Evolutionary conservation across 2,329 filamentous ascomycete genomes (phyloP).

Genomic region (Byssothecium circinans): DNA sequence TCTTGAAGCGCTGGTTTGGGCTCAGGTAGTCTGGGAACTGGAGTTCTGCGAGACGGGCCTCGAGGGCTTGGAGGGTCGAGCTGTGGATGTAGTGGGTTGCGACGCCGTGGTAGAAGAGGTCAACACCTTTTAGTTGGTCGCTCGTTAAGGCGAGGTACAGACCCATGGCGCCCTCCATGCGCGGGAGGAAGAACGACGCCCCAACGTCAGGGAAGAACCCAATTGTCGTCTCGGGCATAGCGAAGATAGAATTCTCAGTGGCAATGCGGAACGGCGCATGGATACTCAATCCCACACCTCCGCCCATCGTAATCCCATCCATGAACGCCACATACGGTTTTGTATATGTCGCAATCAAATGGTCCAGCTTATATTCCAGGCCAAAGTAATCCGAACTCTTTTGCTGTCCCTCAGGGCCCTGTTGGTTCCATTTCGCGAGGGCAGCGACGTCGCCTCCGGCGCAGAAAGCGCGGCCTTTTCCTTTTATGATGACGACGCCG

Average conservation of each 20-base stretch:
- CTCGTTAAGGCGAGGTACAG: constrained; percentile 94
- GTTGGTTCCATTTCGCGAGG: constrained; percentile 72
- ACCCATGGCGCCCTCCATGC: constrained; percentile 82
- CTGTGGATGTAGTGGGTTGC: constrained; percentile 97
- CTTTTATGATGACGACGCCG: constrained; percentile 90
- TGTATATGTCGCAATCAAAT: constrained; percentile 87
- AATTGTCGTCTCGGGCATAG: constrained; percentile 98
- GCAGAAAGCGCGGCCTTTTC: constrained; percentile 84
- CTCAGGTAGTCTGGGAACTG: constrained; percentile 78
- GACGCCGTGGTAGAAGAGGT: constrained; percentile 87
- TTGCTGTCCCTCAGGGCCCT: constrained; percentile 69
- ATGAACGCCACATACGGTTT: constrained; percentile 96
- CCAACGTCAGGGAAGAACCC: constrained; percentile 99
- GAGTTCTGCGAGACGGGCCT: constrained; percentile 84
- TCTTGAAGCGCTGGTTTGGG: constrained; percentile 63
- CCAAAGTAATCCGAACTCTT: constrained; percentile 84
- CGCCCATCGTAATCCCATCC: constrained; percentile 98
- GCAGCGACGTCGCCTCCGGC: constrained; percentile 87
- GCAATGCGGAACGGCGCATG: constrained; percentile 97
- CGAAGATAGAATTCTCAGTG: constrained; percentile 91
- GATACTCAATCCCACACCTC: constrained; percentile 88
- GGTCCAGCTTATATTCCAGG: constrained; percentile 94
- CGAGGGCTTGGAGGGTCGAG: constrained; percentile 76
- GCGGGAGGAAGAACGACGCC: constrained; percentile 90
- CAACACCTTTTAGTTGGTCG: constrained; percentile 76